Percentiles rank a stretch among this genome's conserved stretches.
Conservation (phyloP, 805 yeast genomes). For the Myxozyma sirexii region DNA sequence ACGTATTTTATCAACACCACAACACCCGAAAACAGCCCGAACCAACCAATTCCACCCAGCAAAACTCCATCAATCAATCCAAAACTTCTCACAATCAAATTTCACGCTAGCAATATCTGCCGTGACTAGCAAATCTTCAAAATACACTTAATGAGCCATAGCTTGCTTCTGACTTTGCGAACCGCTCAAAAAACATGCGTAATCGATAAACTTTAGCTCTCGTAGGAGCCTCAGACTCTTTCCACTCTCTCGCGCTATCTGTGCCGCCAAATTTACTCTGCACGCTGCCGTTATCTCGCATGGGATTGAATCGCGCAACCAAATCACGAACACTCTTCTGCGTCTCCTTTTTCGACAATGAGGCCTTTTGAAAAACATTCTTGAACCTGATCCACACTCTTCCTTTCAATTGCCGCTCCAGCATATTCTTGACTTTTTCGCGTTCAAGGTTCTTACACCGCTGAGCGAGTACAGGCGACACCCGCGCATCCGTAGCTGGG, state of each 20-base stretch:
- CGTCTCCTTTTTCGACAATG: not conserved
- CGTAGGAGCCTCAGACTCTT: conserved; percentile 21
- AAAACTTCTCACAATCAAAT: no score
- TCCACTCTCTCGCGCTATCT: not conserved
- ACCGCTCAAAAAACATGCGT: conserved; percentile 28
- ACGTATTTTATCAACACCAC: no score
- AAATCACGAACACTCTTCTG: conserved; percentile 18
- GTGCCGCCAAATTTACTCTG: not conserved
- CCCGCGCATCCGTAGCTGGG: conserved; percentile 33
- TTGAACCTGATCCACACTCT: conserved; percentile 7
- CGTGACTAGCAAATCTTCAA: no score
- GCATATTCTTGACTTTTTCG: conserved; percentile 35
- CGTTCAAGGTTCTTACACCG: conserved; percentile 35
- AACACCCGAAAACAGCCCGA: no score
- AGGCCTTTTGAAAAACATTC: not conserved
- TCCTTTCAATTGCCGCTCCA: conserved; percentile 20
- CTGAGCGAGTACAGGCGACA: conserved; percentile 31
- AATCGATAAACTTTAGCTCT: conserved; percentile 32
- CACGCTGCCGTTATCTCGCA: not conserved
- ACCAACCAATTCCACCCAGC: not conserved
- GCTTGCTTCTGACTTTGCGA: conserved; percentile 2
- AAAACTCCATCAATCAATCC: not conserved
- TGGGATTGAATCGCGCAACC: conserved; percentile 7
- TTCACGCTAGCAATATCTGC: no score
- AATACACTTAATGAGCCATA: not conserved